A percentile compares a stretch with the other conserved stretches of the same genome.
Conservation (phyloP, 768 basidiomycete species). For the Paxillus ammoniavirescens region DNA sequence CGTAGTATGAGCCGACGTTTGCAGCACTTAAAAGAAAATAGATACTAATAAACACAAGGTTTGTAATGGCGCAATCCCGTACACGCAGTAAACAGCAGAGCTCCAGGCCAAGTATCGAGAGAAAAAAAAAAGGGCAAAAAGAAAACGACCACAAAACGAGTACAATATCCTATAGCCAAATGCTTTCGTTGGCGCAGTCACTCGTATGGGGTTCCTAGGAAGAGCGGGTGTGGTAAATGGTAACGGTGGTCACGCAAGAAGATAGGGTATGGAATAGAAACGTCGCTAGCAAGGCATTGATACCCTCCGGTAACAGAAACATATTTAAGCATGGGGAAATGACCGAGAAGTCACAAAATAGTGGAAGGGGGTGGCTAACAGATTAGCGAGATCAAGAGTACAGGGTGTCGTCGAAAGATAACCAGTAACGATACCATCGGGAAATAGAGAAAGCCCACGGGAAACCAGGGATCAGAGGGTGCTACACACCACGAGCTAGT, state of each 20-base stretch:
- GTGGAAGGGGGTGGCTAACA: not conserved
- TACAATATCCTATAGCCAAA: slow-evolving; percentile 2
- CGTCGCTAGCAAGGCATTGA: slow-evolving; percentile 3
- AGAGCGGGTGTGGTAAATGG: not conserved
- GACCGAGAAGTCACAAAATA: not conserved
- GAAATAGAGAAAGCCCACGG: not conserved
- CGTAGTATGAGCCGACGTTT: too few relatives aligned
- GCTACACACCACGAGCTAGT: not conserved
- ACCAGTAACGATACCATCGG: not conserved
- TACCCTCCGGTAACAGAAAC: not conserved
- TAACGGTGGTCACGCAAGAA: not conserved
- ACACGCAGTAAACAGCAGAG: not conserved
- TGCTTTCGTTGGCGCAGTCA: not conserved
- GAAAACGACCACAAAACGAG: slow-evolving; percentile 1
- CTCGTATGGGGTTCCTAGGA: not conserved
- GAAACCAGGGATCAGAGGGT: not conserved
- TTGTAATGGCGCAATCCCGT: not conserved
- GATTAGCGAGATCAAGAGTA: slow-evolving; percentile 1
- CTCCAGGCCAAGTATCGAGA: not conserved
- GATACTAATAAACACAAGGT: not conserved
- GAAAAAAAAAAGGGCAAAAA: not conserved
- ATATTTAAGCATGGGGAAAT: not conserved
- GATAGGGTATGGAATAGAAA: not conserved
- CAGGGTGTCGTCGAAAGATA: not conserved
- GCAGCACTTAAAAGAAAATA: not conserved